phyloP scores from a whole-genome alignment of 164 flowering plant species.

The Saururus chinensis region DNA sequence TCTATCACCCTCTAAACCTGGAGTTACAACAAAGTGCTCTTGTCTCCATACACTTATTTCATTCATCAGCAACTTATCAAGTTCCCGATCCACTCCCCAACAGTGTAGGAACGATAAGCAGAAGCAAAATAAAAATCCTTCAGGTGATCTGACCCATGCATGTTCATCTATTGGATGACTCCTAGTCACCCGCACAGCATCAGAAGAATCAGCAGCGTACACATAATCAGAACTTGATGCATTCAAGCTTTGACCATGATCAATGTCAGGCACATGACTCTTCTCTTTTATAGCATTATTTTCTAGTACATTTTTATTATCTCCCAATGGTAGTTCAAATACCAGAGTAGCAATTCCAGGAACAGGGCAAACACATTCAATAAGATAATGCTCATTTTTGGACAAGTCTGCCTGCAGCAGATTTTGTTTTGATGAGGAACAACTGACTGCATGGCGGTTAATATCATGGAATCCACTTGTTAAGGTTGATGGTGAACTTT shows the following conservation, averaged over 20 bases:
- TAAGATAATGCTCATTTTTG: slow-evolving; percentile 28
- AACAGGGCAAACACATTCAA: slow-evolving; percentile 64
- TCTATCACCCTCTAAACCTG: slow-evolving; percentile 85
- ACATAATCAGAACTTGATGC: slow-evolving; percentile 13
- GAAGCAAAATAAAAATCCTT: slow-evolving; percentile 47
- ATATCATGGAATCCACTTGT: too few species aligned
- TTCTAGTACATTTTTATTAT: slow-evolving; percentile 8
- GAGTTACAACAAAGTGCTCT: slow-evolving; percentile 40
- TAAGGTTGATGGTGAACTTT: too few species aligned
- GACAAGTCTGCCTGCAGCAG: slow-evolving; percentile 10
- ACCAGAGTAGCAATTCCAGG: slow-evolving; percentile 69
- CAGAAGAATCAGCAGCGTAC: slow-evolving; percentile 16
- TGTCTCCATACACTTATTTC: slow-evolving; percentile 73
- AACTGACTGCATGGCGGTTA: slow-evolving; percentile 2
- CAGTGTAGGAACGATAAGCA: slow-evolving; percentile 79
- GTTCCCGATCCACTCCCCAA: slow-evolving; percentile 67
- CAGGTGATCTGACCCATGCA: slow-evolving; percentile 32
- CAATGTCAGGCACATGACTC: slow-evolving; percentile 7
- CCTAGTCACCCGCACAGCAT: slow-evolving; percentile 10
- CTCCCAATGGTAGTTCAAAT: slow-evolving; percentile 56
- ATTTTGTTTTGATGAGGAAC: slow-evolving; percentile 10
- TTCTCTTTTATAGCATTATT: slow-evolving; percentile 15
- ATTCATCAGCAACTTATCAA: slow-evolving; percentile 58
- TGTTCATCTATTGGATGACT: slow-evolving; percentile 18
- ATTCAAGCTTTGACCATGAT: slow-evolving; percentile 16